These are phyloP conservation scores for Lasiodiplodia citricola DNA, from an alignment of 2,329 filamentous ascomycete species.

Conservation along the genomic window DNA sequence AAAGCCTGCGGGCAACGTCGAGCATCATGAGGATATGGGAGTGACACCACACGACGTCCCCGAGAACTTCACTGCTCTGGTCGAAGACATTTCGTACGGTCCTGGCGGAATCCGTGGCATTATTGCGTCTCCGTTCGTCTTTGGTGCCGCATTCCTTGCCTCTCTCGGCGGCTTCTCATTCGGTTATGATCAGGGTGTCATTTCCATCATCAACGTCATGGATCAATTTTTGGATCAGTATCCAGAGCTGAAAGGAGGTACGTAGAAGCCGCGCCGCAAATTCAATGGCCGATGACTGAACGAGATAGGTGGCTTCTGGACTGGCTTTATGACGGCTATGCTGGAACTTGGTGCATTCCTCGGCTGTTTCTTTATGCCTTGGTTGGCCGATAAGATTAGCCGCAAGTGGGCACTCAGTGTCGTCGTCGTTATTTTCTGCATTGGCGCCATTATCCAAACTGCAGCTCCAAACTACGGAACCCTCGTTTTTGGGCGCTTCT, in stretches of 20 bases:
- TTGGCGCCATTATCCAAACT: conserved; percentile 52
- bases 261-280: not conserved
- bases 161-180: conserved; percentile 50
- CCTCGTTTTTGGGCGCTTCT: conserved; percentile 38
- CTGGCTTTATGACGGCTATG: conserved; percentile 51
- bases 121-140: conserved; percentile 46
- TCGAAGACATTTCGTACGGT: conserved; percentile 35
- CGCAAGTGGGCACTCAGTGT: conserved; percentile 51
- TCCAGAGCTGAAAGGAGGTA: conserved; percentile 36
- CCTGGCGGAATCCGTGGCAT: conserved; percentile 40
- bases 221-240: conserved; percentile 49
- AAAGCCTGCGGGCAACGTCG: not conserved
- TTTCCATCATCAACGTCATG: conserved; percentile 53
- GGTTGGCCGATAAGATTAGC: conserved; percentile 49
- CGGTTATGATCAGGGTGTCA: conserved; percentile 36
- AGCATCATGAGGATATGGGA: not conserved
- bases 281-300: not conserved
- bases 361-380: conserved; percentile 42
- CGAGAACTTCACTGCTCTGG: not conserved
- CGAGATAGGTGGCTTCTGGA: conserved; percentile 37
- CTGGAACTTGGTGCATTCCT: conserved; percentile 50
- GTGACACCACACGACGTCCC: not conserved
- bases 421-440: conserved; percentile 51
- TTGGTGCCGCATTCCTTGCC: conserved; percentile 51
- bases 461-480: conserved; percentile 36